These are phyloP conservation scores for Musa troglodytarum DNA, from an alignment of 176 grass and related monocot genomes.

Conservation along the genomic window DNA sequence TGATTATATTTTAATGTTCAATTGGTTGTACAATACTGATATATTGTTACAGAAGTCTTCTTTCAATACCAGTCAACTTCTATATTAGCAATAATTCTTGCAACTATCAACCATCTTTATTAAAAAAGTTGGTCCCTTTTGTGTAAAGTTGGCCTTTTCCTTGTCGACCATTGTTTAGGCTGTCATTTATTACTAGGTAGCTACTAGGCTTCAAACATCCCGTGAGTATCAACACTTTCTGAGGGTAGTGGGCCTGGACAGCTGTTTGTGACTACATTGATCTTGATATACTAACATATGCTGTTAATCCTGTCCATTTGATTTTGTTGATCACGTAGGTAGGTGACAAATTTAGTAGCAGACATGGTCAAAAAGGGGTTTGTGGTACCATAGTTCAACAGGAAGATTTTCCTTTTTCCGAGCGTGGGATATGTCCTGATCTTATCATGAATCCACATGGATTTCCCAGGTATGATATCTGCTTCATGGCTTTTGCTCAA, in stretches of 20 bases:
- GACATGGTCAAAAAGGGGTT: slow-evolving; percentile 98
- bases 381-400: slow-evolving; percentile 97
- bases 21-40: neutral
- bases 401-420: slow-evolving; percentile 93
- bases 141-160: neutral
- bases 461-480: slow-evolving; percentile 65
- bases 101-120: no score
- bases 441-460: slow-evolving; percentile 99
- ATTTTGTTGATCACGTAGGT: slow-evolving; percentile 29
- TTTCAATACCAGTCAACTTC: no score
- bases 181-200: no score
- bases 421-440: slow-evolving; percentile 94
- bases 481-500: neutral
- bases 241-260: neutral
- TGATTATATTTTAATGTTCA: neutral
- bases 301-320: slow-evolving; percentile 12
- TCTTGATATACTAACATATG: neutral
- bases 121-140: no score
- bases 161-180: no score
- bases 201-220: neutral
- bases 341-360: slow-evolving; percentile 98
- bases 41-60: neutral
- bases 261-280: neutral
- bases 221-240: neutral
- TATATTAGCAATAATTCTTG: no score